Conservation (phyloP, 2,329 filamentous ascomycete genomes). For the Penicillium crustosum region DNA sequence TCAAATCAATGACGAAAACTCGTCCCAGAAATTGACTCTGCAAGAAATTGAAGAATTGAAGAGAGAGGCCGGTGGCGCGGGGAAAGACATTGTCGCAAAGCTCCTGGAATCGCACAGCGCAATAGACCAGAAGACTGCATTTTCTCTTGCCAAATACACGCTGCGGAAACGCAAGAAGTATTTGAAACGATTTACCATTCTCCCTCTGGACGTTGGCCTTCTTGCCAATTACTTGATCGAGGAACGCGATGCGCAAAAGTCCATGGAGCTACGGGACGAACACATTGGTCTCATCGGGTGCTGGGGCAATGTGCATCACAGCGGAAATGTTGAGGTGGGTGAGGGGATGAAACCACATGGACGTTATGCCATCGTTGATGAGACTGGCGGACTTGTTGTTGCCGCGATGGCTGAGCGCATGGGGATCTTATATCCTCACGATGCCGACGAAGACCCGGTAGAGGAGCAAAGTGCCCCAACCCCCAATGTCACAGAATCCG, state of each 20-base stretch:
- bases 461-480: constrained; percentile 6
- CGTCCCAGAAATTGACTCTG: constrained; percentile 72
- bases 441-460: constrained; percentile 25
- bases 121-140: constrained; percentile 90
- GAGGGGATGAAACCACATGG: constrained; percentile 47
- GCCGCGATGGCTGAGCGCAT: constrained; percentile 86
- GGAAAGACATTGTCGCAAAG: constrained; percentile 88
- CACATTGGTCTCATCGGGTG: constrained; percentile 76
- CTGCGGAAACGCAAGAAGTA: constrained; percentile 93
- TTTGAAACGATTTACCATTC: constrained; percentile 77
- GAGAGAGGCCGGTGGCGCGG: constrained; percentile 70
- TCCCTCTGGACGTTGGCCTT: constrained; percentile 77
- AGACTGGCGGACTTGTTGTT: constrained; percentile 78
- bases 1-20: constrained; percentile 61
- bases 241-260: constrained; percentile 75
- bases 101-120: constrained; percentile 85
- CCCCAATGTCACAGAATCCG: constrained; percentile 7
- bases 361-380: constrained; percentile 81
- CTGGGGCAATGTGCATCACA: constrained; percentile 86
- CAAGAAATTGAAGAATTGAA: constrained; percentile 72
- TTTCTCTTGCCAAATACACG: constrained; percentile 94
- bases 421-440: constrained; percentile 67
- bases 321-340: constrained; percentile 42
- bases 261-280: constrained; percentile 85
- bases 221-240: constrained; percentile 75